Base-by-base conservation (phyloP, 768 basidiomycete species). In the Tulasnella sp. region DNA sequence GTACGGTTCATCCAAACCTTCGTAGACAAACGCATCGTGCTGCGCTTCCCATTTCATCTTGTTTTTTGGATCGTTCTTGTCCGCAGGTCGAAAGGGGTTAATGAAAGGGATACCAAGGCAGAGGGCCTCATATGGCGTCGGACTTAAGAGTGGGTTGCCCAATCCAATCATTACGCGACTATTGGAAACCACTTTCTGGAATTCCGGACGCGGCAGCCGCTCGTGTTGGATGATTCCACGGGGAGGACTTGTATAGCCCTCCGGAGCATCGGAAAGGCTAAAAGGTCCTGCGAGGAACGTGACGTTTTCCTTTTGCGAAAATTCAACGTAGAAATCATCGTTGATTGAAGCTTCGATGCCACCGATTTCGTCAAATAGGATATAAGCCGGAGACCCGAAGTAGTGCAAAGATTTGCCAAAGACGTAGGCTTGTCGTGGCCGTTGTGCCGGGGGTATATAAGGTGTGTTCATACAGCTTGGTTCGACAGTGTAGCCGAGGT, bases 51-150 rank as follows among this genome's bases (percentile, higher is more conserved):
- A 82, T 22, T 31, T 52, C 7, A 71, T 40, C 31, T 79, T 74
- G 67, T 82, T 77, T 22, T 80, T 74, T 1, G 79, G 81, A 34
- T 81, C 40, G 11, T 79, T 67, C n/a, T n/a, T n/a, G n/a, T n/a
- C n/a, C n/a, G n/a, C n/a, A 3, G 34, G 79, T 67, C 34, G 52
- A 15, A 75, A 74, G 3, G 82, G 81, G 70, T 82, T 82, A 74
- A 82, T 80, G 77, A 82, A 82, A 11, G 82, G 81, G 0, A 82
- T 67, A 15, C 79, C 79, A 36, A 81, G 72, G 67, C 78, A 78
- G 11, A 79, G 73, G 0, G 78, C 78, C 37, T 78, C 78, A 37
- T 78, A 79, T 7, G 78, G 78, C 36, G 78, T 36, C 45, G 74
- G 67, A 72, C 37, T 39, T 25, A 45, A 36, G 7, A n/a, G 17